These are phyloP conservation scores for Talaromyces ruber DNA, from an alignment of 495 filamentous ascomycete genomes.

Conservation along the genomic window DNA sequence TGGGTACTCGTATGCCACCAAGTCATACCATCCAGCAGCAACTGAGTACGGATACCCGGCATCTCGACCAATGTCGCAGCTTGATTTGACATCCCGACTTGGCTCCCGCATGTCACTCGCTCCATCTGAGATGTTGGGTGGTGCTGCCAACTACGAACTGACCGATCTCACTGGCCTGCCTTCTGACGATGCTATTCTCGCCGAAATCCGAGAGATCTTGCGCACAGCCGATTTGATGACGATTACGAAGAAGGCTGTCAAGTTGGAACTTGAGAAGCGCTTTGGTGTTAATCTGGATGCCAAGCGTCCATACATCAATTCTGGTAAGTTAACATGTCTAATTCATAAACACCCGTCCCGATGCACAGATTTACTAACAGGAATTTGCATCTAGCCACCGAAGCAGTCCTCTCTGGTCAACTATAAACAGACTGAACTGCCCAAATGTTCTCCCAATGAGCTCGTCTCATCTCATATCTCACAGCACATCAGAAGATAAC, in stretches of 20 bases:
- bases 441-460: background rate
- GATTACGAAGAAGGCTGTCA: slow-evolving; percentile 97
- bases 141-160: slow-evolving; percentile 48
- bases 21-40: slow-evolving; percentile 54
- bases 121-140: slow-evolving; percentile 62
- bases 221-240: slow-evolving; percentile 90
- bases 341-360: background rate
- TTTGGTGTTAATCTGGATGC: slow-evolving; percentile 76
- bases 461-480: background rate
- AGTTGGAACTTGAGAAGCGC: slow-evolving; percentile 79
- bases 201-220: slow-evolving; percentile 91
- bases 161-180: slow-evolving; percentile 66
- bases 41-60: slow-evolving; percentile 41
- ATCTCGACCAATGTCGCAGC: slow-evolving; percentile 66
- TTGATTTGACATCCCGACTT: slow-evolving; percentile 48
- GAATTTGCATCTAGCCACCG: slow-evolving; percentile 46
- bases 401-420: slow-evolving; percentile 64
- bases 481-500: background rate
- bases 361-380: slow-evolving; percentile 25
- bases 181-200: slow-evolving; percentile 78
- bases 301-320: slow-evolving; percentile 85
- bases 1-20: slow-evolving; percentile 86
- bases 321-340: slow-evolving; percentile 54
- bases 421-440: slow-evolving; percentile 31
- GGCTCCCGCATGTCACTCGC: slow-evolving; percentile 73